A percentile compares a stretch with the other conserved stretches of the same genome.
Conservation (phyloP, 129 eudicot genomes). For the Tanacetum coccineum region DNA sequence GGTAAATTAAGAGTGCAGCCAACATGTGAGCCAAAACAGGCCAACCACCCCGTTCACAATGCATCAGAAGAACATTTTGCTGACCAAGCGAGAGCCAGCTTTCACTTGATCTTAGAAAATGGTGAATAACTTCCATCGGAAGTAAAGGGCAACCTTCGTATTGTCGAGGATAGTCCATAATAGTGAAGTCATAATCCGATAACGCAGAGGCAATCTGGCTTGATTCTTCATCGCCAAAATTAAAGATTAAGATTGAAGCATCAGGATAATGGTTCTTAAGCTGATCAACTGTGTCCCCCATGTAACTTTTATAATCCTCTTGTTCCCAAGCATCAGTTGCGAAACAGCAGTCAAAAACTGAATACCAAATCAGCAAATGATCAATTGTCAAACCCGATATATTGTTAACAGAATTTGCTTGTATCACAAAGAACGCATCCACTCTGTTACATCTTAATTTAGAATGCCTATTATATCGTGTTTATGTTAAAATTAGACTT, state of each 20-base stretch:
- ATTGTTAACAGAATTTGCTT: too few relatives aligned
- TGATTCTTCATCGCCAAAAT: constrained; percentile 2
- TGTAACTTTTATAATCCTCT: constrained; percentile 7
- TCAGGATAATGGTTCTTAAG: neutral
- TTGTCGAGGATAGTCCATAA: constrained; percentile 9
- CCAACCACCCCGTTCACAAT: constrained; percentile 18
- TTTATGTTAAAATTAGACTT: too few relatives aligned
- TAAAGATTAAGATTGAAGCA: neutral
- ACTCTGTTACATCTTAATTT: too few relatives aligned
- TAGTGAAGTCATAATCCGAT: neutral
- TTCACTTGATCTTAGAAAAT: neutral
- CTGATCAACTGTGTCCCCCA: neutral
- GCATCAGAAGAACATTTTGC: constrained; percentile 10
- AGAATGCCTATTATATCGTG: too few relatives aligned
- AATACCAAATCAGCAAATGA: neutral
- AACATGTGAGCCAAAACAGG: constrained; percentile 7
- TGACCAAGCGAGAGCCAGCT: constrained; percentile 8
- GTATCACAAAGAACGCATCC: too few relatives aligned
- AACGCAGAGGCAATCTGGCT: constrained; percentile 13
- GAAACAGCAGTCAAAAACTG: constrained; percentile 13
- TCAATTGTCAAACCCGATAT: neutral
- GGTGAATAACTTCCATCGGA: neutral
- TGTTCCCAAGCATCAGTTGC: neutral
- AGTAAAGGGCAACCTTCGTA: neutral
- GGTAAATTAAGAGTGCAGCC: constrained; percentile 6